A percentile compares a stretch with the other conserved stretches of the same genome.
Evolutionary conservation across 2,329 filamentous ascomycete genomes (phyloP).

Genomic region (Fusarium pseudoanthophilum): DNA sequence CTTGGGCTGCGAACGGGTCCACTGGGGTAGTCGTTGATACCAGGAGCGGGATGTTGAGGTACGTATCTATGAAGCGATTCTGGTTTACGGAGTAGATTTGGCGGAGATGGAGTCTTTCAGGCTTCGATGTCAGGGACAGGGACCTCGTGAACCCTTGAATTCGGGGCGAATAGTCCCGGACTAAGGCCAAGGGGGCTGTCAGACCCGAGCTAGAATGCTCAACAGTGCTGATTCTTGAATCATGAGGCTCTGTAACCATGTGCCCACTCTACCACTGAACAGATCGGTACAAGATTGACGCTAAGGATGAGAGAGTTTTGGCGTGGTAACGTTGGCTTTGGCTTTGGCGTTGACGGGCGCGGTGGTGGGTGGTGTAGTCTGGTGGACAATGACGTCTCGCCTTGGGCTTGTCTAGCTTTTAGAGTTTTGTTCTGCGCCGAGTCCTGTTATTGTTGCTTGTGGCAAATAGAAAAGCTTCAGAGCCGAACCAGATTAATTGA

Average conservation of each 20-base stretch:
- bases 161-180: slow-evolving; percentile 16
- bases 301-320: slow-evolving; percentile 2
- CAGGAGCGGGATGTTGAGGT: neutral
- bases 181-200: slow-evolving; percentile 18
- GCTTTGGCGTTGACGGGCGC: slow-evolving; percentile 7
- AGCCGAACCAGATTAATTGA: neutral
- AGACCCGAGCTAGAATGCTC: slow-evolving; percentile 26
- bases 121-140: slow-evolving; percentile 27
- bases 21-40: slow-evolving; percentile 8
- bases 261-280: neutral
- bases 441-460: slow-evolving; percentile 34
- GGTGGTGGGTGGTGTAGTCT: slow-evolving; percentile 13
- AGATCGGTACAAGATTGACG: slow-evolving; percentile 7
- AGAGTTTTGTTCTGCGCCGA: slow-evolving; percentile 16
- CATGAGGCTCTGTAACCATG: slow-evolving; percentile 42
- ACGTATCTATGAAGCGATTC: neutral
- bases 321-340: slow-evolving; percentile 29
- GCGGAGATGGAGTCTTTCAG: slow-evolving; percentile 26
- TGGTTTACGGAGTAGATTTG: neutral
- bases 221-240: slow-evolving; percentile 29
- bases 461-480: slow-evolving; percentile 20
- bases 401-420: neutral
- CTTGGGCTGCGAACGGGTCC: slow-evolving; percentile 32
- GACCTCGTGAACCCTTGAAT: slow-evolving; percentile 32
- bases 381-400: slow-evolving; percentile 41